Evolutionary conservation across 345 rosid species (phyloP).

Genomic region (Lepidium didymum): DNA sequence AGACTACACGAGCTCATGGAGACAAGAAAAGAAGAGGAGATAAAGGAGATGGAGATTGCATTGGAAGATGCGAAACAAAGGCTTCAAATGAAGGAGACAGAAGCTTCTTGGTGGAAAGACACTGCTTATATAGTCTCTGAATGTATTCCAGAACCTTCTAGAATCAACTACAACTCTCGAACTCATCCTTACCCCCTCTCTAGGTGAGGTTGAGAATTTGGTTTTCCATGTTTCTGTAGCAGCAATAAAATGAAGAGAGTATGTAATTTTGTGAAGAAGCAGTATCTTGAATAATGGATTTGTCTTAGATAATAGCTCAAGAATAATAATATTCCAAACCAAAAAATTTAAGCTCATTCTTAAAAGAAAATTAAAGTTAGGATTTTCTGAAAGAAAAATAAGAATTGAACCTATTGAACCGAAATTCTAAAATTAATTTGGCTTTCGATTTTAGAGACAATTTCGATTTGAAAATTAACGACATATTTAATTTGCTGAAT

Average conservation of each 20-base stretch:
- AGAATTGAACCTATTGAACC: too few species aligned
- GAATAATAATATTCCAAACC: too few species aligned
- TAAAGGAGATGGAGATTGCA: slow-evolving; percentile 57
- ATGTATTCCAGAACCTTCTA: slow-evolving; percentile 35
- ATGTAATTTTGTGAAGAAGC: slow-evolving; percentile 3
- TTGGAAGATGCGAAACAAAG: slow-evolving; percentile 33
- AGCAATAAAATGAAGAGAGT: background rate
- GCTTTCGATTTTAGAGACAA: too few species aligned
- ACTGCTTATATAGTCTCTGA: slow-evolving; percentile 44
- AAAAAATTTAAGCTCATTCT: too few species aligned
- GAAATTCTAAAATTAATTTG: too few species aligned
- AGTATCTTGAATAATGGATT: background rate
- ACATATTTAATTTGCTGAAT: too few species aligned
- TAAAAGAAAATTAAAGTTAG: too few species aligned
- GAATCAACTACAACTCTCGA: slow-evolving; percentile 6
- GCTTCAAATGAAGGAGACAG: slow-evolving; percentile 54
- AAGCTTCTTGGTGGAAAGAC: slow-evolving; percentile 78
- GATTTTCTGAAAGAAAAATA: too few species aligned
- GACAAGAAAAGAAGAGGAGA: slow-evolving; percentile 56
- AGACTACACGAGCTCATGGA: slow-evolving; percentile 60
- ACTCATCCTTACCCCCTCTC: slow-evolving; percentile 18
- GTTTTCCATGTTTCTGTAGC: background rate
- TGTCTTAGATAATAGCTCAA: background rate
- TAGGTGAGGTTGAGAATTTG: background rate
- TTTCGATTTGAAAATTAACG: too few species aligned